Percentiles rank a stretch among this genome's conserved stretches.
phyloP scores from a whole-genome alignment of 1,139 yeast species.

The Pichia sp. region DNA sequence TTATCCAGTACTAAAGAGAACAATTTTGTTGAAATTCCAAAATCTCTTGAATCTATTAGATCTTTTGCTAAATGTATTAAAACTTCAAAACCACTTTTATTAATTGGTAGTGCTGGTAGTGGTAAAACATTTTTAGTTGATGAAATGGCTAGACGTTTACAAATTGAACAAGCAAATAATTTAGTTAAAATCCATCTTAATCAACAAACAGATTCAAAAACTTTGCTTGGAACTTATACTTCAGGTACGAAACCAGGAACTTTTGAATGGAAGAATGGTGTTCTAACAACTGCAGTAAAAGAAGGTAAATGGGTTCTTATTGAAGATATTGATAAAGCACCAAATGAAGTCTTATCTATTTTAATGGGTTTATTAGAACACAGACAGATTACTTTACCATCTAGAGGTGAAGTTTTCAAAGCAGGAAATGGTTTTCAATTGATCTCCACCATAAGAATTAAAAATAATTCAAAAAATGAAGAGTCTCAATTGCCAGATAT shows the following conservation, averaged over 20 bases:
- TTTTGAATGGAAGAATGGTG: conserved; percentile 94
- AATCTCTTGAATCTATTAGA: conserved; percentile 46
- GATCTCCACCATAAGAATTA: conserved; percentile 64
- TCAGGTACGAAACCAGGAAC: conserved; percentile 93
- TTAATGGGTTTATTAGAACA: conserved; percentile 79
- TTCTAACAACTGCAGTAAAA: conserved; percentile 83
- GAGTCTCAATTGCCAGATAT: conserved; percentile 50
- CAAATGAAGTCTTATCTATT: conserved; percentile 93
- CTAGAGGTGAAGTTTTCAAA: conserved; percentile 79
- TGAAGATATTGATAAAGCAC: conserved; percentile 96
- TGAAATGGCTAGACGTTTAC: conserved; percentile 52
- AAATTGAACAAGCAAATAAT: conserved; percentile 48
- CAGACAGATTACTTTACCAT: conserved; percentile 78
- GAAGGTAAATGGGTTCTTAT: conserved; percentile 94
- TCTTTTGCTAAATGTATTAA: conserved; percentile 54
- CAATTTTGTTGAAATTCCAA: conserved; percentile 60
- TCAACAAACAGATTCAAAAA: conserved; percentile 94
- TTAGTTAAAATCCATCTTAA: conserved; percentile 90
- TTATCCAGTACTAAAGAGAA: conserved; percentile 47
- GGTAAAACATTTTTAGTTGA: conserved; percentile 88
- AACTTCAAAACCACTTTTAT: conserved; percentile 58
- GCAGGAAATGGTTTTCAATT: conserved; percentile 88
- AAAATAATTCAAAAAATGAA: conserved; percentile 23
- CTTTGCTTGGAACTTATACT: conserved; percentile 85
- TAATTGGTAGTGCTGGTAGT: conserved; percentile 79